A percentile compares a stretch with the other conserved stretches of the same genome.
These are phyloP conservation scores for Phaeolepiota aurea DNA, from an alignment of 768 basidiomycete genomes.

Conservation along the genomic window DNA sequence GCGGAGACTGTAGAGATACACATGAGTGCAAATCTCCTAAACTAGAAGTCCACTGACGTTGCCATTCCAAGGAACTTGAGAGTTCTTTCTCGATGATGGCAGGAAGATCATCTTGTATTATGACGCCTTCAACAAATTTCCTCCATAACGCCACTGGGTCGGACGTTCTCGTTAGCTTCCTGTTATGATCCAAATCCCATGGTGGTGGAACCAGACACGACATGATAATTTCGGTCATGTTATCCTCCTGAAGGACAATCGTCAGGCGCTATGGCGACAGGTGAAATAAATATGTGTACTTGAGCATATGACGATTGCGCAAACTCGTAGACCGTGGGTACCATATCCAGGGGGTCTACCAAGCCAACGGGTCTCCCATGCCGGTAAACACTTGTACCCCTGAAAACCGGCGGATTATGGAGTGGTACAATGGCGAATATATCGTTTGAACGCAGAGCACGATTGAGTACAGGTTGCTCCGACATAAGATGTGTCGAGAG, in stretches of 20 bases:
- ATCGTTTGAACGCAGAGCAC: conserved; percentile 27
- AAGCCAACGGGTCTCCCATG: conserved; percentile 36
- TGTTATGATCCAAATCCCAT: conserved; percentile 27
- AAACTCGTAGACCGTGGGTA: conserved; percentile 32
- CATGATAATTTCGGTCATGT: conserved; percentile 19
- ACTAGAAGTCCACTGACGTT: conserved; percentile 15
- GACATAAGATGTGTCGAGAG: conserved; percentile 27
- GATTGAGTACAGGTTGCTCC: conserved; percentile 21
- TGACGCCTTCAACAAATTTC: conserved; percentile 30
- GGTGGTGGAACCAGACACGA: conserved; percentile 22
- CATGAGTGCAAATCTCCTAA: not conserved
- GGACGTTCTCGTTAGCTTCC: conserved; percentile 14
- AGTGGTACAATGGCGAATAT: conserved; percentile 42
- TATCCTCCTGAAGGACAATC: conserved; percentile 9
- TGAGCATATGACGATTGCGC: too few species aligned
- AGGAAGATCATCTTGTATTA: conserved; percentile 21
- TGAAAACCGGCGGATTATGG: conserved; percentile 35
- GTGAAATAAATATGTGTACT: conserved; percentile 4
- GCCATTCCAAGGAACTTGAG: conserved; percentile 33
- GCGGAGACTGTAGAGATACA: conserved; percentile 19
- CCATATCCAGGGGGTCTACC: conserved; percentile 52
- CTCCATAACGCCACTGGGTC: conserved; percentile 32
- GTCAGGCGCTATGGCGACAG: not conserved
- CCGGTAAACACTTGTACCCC: conserved; percentile 15
- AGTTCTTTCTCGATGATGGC: conserved; percentile 31